phyloP scores from a whole-genome alignment of 495 filamentous ascomycete species.

The Talaromyces trachyspermus region DNA sequence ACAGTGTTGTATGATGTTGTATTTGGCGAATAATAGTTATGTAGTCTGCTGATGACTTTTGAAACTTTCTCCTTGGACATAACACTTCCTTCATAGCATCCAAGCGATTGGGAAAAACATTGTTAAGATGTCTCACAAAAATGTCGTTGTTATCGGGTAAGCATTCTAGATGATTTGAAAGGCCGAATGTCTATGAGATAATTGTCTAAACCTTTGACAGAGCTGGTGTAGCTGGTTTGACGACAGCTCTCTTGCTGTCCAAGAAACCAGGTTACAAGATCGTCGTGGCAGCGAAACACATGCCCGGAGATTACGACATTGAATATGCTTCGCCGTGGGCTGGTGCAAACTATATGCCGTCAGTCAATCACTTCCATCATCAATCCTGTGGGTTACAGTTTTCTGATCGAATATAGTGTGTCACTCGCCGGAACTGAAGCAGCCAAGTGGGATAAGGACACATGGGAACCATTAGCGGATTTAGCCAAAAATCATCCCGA shows the following conservation, averaged over 20 bases:
- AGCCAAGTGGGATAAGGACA: conserved; percentile 55
- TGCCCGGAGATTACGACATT: conserved; percentile 97
- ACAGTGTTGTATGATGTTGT: too few species aligned
- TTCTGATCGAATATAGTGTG: conserved; percentile 29
- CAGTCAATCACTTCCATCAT: conserved; percentile 14
- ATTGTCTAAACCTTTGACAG: conserved; percentile 38
- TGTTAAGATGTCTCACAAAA: neutral
- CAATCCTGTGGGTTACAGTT: neutral
- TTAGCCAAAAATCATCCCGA: conserved; percentile 70
- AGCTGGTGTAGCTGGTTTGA: conserved; percentile 88
- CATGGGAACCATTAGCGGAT: conserved; percentile 58
- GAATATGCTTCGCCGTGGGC: conserved; percentile 96
- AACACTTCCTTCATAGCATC: too few species aligned
- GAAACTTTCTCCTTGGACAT: too few species aligned
- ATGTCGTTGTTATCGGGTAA: neutral
- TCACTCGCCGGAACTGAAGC: conserved; percentile 46
- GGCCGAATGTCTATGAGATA: neutral
- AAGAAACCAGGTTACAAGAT: conserved; percentile 59
- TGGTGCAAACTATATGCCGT: conserved; percentile 89
- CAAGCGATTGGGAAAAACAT: too few species aligned
- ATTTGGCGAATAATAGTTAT: too few species aligned
- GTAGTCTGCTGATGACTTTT: too few species aligned
- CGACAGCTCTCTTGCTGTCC: conserved; percentile 79
- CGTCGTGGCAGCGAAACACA: conserved; percentile 86
- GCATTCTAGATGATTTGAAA: too few species aligned